Base-by-base conservation (phyloP, 2,329 filamentous ascomycete genomes). In the Aureobasidium sp. region DNA sequence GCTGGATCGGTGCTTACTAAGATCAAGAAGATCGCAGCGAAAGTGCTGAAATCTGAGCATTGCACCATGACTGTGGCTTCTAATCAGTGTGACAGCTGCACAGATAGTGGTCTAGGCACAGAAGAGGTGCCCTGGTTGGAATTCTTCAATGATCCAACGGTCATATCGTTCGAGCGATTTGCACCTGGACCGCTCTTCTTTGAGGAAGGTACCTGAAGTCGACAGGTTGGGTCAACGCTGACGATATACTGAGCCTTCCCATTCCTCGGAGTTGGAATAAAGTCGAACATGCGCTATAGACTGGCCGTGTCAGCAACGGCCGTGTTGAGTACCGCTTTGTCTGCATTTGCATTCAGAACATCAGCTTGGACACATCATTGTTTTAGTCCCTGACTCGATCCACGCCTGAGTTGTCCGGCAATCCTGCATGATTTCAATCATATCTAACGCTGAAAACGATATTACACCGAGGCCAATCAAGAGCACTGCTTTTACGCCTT, bases 1-100 rank as follows among this genome's bases (percentile, higher is more conserved):
- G 89, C 90, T 1, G 80, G 79, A 47, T 82, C 81, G 11, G 89
- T 90, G 2, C 82, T 88, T 63, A 82, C 81, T 5, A 89, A 94
- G 72, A 87, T 96, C 17, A 86, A 86, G 67, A 84, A 84, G 11
- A 89, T 94, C 22, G 89, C 90, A 1, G 44, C 37, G 2, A 50
- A 60, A 29, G 54, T 63, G 12, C 27, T 63, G n/a, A 48, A 27
- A 5, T 33, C 52, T 1, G 57, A 60, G n/a, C 27, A 50, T 42
- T 42, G 57, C n/a, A 42, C 47, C 2, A 60, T 47, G 37, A 47
- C 57, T n/a, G 22, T 39, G 17, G 37, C 45, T 2, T 60, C 57
- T 9, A 37, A 29, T 14, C 45, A 60, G 14, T 60, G 57, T n/a
- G 57, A 50, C 4, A 52, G 57, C 19, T 60, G 57, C 11, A 52